Conservation (phyloP, 805 yeast genomes). For the Metschnikowia arizonensis region DNA sequence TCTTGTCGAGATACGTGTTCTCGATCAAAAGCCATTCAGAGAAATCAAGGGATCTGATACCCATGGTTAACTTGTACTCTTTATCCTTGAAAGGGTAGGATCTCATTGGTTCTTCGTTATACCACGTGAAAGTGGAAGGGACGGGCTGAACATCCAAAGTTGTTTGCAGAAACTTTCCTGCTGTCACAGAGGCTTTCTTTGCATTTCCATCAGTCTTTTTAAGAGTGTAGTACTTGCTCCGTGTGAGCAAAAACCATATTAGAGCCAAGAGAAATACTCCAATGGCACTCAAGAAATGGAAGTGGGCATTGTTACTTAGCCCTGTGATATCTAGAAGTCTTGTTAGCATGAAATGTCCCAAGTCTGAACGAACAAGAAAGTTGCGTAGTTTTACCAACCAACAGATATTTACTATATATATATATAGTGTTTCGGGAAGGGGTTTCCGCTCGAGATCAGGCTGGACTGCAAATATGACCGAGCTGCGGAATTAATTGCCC, state of each 20-base stretch:
- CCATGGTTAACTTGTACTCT: slow-evolving; percentile 35
- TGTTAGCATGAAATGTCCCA: slow-evolving; percentile 1
- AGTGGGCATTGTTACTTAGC: background rate
- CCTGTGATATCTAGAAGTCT: background rate
- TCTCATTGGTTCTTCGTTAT: slow-evolving; percentile 13
- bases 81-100: slow-evolving; percentile 55
- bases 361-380: background rate
- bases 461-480: background rate
- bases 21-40: slow-evolving; percentile 43
- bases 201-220: background rate
- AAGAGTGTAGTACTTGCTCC: background rate
- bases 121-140: slow-evolving; percentile 14
- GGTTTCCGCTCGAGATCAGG: background rate
- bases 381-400: background rate
- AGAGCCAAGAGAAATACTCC: slow-evolving; percentile 1
- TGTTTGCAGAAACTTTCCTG: background rate
- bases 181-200: background rate
- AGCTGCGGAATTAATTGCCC: background rate
- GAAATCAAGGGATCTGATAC: slow-evolving; percentile 22
- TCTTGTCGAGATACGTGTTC: slow-evolving; percentile 26
- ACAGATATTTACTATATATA: too few relatives aligned
- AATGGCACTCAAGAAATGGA: background rate
- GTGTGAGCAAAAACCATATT: background rate
- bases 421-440: background rate
- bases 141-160: slow-evolving; percentile 12